Percentiles rank a stretch among this genome's conserved stretches.
Conservation (phyloP, 1,284 basidiomycete species). For the Trichosporon asahii region DNA sequence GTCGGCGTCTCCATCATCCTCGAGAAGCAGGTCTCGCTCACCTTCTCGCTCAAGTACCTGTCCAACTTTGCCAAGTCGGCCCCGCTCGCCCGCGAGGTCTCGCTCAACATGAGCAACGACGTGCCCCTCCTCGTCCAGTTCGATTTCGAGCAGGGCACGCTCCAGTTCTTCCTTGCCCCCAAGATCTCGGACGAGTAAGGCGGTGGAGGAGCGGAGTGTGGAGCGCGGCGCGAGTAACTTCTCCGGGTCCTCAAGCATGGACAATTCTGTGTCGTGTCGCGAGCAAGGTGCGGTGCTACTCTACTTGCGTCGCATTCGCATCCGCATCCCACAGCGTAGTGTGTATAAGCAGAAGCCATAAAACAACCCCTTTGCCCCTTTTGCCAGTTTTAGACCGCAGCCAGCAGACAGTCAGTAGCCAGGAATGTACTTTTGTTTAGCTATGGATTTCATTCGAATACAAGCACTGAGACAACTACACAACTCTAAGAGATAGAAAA, state of each 20-base stretch:
- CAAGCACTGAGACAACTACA: neutral
- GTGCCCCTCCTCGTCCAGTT: constrained; percentile 75
- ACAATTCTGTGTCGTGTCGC: too few species aligned
- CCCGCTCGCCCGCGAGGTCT: constrained; percentile 67
- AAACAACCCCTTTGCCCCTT: neutral
- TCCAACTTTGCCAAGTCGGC: constrained; percentile 95
- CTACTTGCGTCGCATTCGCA: too few species aligned
- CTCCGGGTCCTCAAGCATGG: neutral
- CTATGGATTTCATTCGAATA: constrained; percentile 5
- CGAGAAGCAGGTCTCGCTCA: constrained; percentile 86
- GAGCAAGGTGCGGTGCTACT: too few species aligned
- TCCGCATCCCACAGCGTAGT: neutral
- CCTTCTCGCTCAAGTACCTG: constrained; percentile 96
- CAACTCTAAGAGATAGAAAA: neutral
- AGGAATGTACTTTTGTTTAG: constrained; percentile 8
- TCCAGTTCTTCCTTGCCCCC: constrained; percentile 51
- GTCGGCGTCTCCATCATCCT: constrained; percentile 73
- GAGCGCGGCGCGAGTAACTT: neutral
- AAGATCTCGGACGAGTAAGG: constrained; percentile 36
- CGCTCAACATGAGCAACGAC: constrained; percentile 84
- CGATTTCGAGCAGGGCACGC: constrained; percentile 51
- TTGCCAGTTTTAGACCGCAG: neutral
- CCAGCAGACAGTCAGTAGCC: neutral
- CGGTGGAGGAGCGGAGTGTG: neutral
- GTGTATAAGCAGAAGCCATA: neutral